Conservation (phyloP, 306 rosid species). For the Citrullus mucosospermus region DNA sequence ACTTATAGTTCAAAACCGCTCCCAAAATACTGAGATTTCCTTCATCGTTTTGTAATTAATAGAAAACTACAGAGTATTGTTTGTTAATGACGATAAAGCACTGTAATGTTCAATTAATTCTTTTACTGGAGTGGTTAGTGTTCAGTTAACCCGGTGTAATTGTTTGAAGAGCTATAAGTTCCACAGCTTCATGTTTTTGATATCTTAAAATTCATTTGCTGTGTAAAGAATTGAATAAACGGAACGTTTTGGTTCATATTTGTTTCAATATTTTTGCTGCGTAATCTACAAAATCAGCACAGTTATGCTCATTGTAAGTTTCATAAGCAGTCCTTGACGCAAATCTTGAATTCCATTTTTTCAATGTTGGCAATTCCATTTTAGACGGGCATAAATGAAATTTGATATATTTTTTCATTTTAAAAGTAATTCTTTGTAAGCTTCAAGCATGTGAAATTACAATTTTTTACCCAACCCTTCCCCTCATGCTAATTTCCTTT, state of each 20-base stretch:
- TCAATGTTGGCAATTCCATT: no score
- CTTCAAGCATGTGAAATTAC: no score
- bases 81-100: conserved; percentile 34
- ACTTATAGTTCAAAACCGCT: conserved; percentile 26
- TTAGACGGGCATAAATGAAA: no score
- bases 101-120: conserved; percentile 52
- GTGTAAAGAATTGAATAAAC: background rate
- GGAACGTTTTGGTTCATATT: background rate
- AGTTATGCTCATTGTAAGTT: background rate
- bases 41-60: conserved; percentile 37
- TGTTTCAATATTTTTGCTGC: background rate
- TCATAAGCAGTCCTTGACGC: no score
- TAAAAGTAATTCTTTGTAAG: no score
- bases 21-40: conserved; percentile 41
- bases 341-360: no score
- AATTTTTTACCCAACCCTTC: no score
- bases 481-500: no score
- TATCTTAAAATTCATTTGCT: background rate
- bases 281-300: background rate
- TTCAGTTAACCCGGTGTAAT: background rate
- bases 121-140: conserved; percentile 26
- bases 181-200: background rate
- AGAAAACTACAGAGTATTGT: conserved; percentile 27
- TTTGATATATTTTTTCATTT: no score
- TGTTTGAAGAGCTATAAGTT: background rate